phyloP scores from a whole-genome alignment of 768 basidiomycete species.

The Paxillus rubicundulus region DNA sequence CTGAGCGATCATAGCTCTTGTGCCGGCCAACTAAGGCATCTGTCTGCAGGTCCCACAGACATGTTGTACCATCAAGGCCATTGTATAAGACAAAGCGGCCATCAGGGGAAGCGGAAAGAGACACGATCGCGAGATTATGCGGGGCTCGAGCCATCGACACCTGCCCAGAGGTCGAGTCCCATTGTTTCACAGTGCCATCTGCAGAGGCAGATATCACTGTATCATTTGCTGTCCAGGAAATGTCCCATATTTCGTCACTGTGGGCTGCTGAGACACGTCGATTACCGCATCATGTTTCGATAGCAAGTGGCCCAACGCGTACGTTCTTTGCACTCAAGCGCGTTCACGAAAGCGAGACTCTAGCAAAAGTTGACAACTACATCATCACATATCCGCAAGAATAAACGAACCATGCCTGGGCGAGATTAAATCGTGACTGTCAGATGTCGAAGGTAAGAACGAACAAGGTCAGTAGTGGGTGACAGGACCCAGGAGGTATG shows the following conservation, averaged over 20 bases:
- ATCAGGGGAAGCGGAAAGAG: constrained; percentile 66
- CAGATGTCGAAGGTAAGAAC: neutral
- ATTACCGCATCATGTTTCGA: neutral
- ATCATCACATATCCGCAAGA: constrained; percentile 1
- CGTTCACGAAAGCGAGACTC: constrained; percentile 75
- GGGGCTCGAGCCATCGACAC: constrained; percentile 53
- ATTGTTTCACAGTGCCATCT: constrained; percentile 74
- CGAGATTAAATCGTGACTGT: neutral
- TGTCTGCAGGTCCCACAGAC: constrained; percentile 65
- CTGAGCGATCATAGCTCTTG: constrained; percentile 70
- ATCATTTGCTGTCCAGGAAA: constrained; percentile 67
- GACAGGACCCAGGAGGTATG: constrained; percentile 19
- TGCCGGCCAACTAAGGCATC: constrained; percentile 61
- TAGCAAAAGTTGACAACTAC: constrained; percentile 27
- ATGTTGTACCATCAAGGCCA: constrained; percentile 83
- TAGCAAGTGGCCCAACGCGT: constrained; percentile 30
- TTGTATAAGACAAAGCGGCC: constrained; percentile 73
- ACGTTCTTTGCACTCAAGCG: constrained; percentile 78
- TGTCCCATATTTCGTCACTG: constrained; percentile 75
- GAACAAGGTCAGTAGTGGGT: neutral
- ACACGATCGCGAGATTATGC: constrained; percentile 85
- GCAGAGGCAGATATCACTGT: constrained; percentile 69
- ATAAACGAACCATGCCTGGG: constrained; percentile 30
- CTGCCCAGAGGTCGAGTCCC: constrained; percentile 66
- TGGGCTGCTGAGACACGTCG: constrained; percentile 54